Percentiles rank a stretch among this genome's conserved stretches.
These are phyloP conservation scores for Rugonectria rugulosa DNA, from an alignment of 2,329 filamentous ascomycete genomes.

Conservation along the genomic window DNA sequence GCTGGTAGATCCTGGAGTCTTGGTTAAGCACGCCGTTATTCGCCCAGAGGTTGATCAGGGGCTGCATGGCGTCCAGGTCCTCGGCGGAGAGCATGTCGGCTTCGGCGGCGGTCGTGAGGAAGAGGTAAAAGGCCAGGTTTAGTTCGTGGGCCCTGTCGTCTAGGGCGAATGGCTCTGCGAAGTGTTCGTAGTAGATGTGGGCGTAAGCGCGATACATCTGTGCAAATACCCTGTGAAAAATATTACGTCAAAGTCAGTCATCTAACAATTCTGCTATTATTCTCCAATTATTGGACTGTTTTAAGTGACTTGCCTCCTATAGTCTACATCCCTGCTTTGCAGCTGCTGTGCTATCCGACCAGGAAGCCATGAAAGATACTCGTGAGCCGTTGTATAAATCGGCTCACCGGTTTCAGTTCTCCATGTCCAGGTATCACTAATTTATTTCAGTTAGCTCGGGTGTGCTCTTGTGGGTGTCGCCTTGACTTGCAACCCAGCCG, in stretches of 20 bases:
- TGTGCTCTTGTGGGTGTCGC: too few species aligned
- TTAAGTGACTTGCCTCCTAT: too few species aligned
- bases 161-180: slow-evolving; percentile 82
- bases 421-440: too few species aligned
- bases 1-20: not conserved
- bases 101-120: slow-evolving; percentile 80
- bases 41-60: slow-evolving; percentile 89
- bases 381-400: too few species aligned
- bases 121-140: slow-evolving; percentile 88
- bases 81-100: slow-evolving; percentile 85
- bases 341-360: too few species aligned
- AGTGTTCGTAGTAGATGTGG: slow-evolving; percentile 98
- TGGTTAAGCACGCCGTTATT: slow-evolving; percentile 77
- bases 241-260: slow-evolving; percentile 73
- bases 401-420: too few species aligned
- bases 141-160: slow-evolving; percentile 81
- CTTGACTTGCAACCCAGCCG: too few species aligned
- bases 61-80: slow-evolving; percentile 95
- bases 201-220: slow-evolving; percentile 99
- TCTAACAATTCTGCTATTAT: slow-evolving; percentile 71
- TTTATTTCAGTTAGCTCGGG: too few species aligned
- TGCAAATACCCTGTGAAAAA: slow-evolving; percentile 92
- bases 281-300: slow-evolving; percentile 67
- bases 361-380: too few species aligned
- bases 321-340: too few species aligned